These are phyloP conservation scores for Mycena chlorophos DNA, from an alignment of 768 basidiomycete genomes.

Conservation along the genomic window DNA sequence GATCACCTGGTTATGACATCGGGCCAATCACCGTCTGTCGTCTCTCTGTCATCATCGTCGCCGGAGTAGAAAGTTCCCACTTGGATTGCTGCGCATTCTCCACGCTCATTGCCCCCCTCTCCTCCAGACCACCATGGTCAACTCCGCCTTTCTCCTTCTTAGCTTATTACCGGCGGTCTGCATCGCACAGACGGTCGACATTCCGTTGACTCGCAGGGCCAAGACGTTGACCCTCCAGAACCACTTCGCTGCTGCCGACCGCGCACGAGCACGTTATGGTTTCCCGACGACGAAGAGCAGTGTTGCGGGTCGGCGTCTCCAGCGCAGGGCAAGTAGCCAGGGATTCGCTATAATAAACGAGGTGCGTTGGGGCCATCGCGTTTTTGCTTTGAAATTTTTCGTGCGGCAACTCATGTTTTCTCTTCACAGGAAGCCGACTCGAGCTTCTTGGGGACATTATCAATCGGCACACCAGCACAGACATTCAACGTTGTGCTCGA, in stretches of 20 bases:
- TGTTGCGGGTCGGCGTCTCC: background rate
- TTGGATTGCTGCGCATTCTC: background rate
- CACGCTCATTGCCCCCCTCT: background rate
- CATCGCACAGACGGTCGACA: slow-evolving; percentile 12
- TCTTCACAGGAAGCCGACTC: slow-evolving; percentile 47
- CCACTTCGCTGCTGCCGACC: slow-evolving; percentile 15
- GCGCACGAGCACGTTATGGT: slow-evolving; percentile 15
- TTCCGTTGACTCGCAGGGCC: slow-evolving; percentile 14
- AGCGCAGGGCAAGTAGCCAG: slow-evolving; percentile 7
- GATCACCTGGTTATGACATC: no score
- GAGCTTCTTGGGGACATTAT: slow-evolving; percentile 55
- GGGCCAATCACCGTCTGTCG: no score
- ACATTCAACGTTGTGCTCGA: slow-evolving; percentile 80
- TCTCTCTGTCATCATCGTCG: no score
- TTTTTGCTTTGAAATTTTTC: no score
- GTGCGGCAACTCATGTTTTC: background rate
- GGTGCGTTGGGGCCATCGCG: background rate
- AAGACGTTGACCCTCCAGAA: slow-evolving; percentile 7
- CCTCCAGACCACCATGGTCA: slow-evolving; percentile 1
- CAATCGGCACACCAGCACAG: slow-evolving; percentile 68
- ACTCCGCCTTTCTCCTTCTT: background rate
- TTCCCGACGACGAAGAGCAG: background rate
- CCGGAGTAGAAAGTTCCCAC: background rate
- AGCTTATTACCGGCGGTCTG: background rate
- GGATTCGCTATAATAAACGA: slow-evolving; percentile 10